phyloP scores from a whole-genome alignment of 345 rosid genomes.

The Citrus cavaleriei region DNA sequence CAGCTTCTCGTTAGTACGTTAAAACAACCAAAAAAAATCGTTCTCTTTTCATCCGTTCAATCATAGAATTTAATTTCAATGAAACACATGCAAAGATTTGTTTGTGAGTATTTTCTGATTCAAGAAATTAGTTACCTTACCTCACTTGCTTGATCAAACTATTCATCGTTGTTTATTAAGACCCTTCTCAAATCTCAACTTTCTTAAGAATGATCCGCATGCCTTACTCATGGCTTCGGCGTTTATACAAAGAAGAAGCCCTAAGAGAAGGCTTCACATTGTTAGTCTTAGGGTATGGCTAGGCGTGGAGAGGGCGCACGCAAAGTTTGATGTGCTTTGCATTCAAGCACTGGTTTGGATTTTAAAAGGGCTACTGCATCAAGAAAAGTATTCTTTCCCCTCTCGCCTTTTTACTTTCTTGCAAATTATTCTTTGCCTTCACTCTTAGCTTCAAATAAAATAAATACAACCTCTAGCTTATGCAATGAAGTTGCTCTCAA shows the following conservation, averaged over 20 bases:
- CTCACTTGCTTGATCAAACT: constrained; percentile 33
- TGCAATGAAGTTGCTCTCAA: not conserved
- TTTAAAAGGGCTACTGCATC: not conserved
- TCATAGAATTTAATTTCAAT: not conserved
- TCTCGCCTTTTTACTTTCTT: not conserved
- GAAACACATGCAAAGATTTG: not conserved
- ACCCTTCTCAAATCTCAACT: not conserved
- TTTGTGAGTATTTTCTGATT: not conserved
- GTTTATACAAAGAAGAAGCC: constrained; percentile 32
- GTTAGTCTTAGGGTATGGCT: constrained; percentile 8
- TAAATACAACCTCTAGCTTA: not conserved
- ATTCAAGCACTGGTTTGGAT: constrained; percentile 26
- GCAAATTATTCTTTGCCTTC: not conserved
- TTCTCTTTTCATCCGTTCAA: no score
- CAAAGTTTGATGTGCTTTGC: constrained; percentile 41
- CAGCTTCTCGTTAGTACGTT: not conserved
- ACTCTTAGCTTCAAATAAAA: not conserved
- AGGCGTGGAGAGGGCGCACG: constrained; percentile 14
- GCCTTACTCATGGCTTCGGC: not conserved
- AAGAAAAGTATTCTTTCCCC: constrained; percentile 37
- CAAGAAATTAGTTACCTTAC: constrained; percentile 23
- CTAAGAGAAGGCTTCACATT: not conserved
- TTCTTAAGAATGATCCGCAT: not conserved
- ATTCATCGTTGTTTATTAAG: constrained; percentile 23
- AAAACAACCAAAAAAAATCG: not conserved